phyloP scores from a whole-genome alignment of 2,329 filamentous ascomycete species.

The Macrophomina pseudophaseolina region DNA sequence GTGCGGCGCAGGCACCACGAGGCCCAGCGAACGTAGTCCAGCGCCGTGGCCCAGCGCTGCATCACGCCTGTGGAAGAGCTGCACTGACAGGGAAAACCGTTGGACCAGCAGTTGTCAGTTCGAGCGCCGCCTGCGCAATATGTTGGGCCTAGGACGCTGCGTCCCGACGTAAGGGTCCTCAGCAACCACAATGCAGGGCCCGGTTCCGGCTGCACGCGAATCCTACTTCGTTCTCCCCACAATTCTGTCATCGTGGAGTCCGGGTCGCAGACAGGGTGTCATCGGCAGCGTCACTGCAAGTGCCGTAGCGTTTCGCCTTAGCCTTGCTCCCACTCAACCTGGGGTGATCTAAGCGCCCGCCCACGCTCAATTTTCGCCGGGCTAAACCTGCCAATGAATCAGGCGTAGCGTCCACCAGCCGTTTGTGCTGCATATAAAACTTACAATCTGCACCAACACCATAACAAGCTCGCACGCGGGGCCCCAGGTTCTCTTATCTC shows the following conservation, averaged over 20 bases:
- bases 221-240: slow-evolving; percentile 3
- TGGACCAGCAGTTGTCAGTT: not conserved
- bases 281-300: slow-evolving; percentile 13
- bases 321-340: slow-evolving; percentile 2
- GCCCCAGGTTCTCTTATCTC: not conserved
- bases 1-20: not conserved
- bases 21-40: not conserved
- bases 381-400: slow-evolving; percentile 13
- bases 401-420: not conserved
- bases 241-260: slow-evolving; percentile 12
- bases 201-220: not conserved
- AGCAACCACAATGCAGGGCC: not conserved
- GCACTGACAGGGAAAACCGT: not conserved
- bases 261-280: slow-evolving; percentile 18
- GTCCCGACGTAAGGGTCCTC: slow-evolving; percentile 6
- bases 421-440: slow-evolving; percentile 16
- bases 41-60: not conserved
- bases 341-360: slow-evolving; percentile 19
- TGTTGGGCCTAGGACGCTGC: not conserved
- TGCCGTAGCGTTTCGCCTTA: not conserved
- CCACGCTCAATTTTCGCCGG: slow-evolving; percentile 3
- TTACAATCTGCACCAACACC: slow-evolving; percentile 5
- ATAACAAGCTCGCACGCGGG: not conserved
- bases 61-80: not conserved
- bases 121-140: not conserved